A percentile compares a stretch with the other conserved stretches of the same genome.
Evolutionary conservation across 306 rosid species (phyloP).

Genomic region (Vigna angularis): DNA sequence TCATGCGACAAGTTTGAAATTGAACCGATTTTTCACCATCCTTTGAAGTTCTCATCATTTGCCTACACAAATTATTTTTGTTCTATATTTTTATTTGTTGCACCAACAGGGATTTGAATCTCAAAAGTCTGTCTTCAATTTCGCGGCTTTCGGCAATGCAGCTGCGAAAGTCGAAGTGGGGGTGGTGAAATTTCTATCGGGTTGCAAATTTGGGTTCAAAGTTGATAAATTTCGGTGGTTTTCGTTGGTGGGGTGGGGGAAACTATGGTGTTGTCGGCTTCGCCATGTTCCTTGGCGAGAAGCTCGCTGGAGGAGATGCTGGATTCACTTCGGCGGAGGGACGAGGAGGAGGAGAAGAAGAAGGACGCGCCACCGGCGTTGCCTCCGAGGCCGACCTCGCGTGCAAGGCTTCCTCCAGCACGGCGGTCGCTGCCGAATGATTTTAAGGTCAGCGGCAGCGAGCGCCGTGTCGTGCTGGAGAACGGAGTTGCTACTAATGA

Average conservation of each 20-base stretch:
- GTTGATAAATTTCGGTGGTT: constrained; percentile 17
- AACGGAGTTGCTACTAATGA: constrained; percentile 49
- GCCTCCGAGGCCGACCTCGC: constrained; percentile 85
- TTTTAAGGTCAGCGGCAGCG: constrained; percentile 55
- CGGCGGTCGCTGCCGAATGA: constrained; percentile 76
- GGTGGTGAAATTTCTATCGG: constrained; percentile 32
- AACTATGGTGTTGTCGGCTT: constrained; percentile 72
- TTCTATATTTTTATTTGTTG: neutral
- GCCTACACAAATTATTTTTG: neutral
- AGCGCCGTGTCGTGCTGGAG: constrained; percentile 39
- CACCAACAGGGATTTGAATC: neutral
- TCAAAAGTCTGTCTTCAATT: constrained; percentile 24
- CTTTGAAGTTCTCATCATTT: constrained; percentile 8
- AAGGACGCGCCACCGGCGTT: constrained; percentile 95
- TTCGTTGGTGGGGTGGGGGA: neutral
- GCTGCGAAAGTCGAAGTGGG: constrained; percentile 47
- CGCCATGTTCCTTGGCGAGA: constrained; percentile 74
- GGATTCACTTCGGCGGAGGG: constrained; percentile 86
- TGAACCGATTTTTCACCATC: constrained; percentile 13
- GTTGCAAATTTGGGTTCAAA: constrained; percentile 31
- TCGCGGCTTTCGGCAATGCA: constrained; percentile 45
- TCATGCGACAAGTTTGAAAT: constrained; percentile 17
- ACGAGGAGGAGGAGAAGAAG: constrained; percentile 72
- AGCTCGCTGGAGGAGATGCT: constrained; percentile 98
- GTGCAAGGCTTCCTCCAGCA: constrained; percentile 81